Conservation (phyloP, 257 asterid genomes). For the Gardenia jasminoides region DNA sequence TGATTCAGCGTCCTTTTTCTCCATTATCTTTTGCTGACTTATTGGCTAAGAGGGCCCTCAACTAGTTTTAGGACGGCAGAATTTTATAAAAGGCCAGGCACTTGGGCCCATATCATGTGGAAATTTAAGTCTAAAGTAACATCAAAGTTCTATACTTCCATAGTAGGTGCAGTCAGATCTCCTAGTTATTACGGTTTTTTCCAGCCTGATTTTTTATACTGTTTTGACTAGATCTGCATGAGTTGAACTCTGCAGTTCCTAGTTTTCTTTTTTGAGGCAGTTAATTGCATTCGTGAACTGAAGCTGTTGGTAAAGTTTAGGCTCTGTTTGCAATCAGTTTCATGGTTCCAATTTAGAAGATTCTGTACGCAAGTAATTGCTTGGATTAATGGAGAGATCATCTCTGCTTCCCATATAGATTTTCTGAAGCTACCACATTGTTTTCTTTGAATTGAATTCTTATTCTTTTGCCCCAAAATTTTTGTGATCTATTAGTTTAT, state of each 20-base stretch:
- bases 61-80: slow-evolving; percentile 25
- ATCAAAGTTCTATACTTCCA: slow-evolving; percentile 1
- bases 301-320: neutral
- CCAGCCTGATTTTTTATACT: slow-evolving; percentile 1
- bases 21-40: slow-evolving; percentile 19
- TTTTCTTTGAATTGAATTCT: neutral
- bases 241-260: neutral
- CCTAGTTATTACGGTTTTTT: slow-evolving; percentile 13
- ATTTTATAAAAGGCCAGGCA: slow-evolving; percentile 18
- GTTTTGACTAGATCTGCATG: slow-evolving; percentile 42
- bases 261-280: neutral
- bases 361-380: neutral
- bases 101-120: slow-evolving; percentile 32
- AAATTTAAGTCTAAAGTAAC: slow-evolving; percentile 16
- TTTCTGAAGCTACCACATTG: neutral
- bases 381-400: neutral
- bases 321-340: neutral
- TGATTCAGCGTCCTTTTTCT: neutral
- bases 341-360: neutral
- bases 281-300: neutral
- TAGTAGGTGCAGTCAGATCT: slow-evolving; percentile 23
- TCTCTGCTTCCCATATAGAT: neutral
- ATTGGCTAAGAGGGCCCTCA: slow-evolving; percentile 34
- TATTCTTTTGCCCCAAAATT: neutral
- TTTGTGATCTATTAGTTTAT: neutral